Percentiles rank a stretch among this genome's conserved stretches.
Evolutionary conservation across 1,284 basidiomycete genomes (phyloP).

Genomic region (Trichosporon ovoides): DNA sequence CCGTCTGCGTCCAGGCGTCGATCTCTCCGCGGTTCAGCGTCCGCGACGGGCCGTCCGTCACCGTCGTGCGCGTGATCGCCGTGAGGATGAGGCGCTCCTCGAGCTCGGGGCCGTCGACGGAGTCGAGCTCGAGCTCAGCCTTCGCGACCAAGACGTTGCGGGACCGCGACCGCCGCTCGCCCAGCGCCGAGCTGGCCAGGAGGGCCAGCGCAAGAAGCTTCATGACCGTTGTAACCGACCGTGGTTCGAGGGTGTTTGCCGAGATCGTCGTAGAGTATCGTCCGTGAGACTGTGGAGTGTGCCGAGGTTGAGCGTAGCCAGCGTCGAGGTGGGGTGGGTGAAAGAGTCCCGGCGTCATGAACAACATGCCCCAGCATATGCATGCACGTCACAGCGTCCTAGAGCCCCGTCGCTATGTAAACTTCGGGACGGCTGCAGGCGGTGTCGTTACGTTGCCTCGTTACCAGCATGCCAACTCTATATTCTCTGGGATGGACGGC

Average conservation of each 20-base stretch:
- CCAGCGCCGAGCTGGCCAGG: not conserved
- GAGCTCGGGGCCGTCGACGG: not conserved
- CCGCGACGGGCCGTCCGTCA: not conserved
- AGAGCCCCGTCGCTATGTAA: too few relatives aligned
- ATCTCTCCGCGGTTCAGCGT: not conserved
- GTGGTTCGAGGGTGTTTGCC: not conserved
- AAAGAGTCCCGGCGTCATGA: too few relatives aligned
- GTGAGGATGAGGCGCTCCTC: slow-evolving; percentile 3
- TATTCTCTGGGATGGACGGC: too few relatives aligned
- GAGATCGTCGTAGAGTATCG: not conserved
- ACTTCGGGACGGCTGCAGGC: too few relatives aligned
- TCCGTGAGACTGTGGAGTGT: too few relatives aligned
- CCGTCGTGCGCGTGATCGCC: not conserved
- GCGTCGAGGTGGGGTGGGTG: too few relatives aligned
- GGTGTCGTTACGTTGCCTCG: too few relatives aligned
- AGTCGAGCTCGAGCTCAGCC: not conserved
- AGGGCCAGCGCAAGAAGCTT: not conserved
- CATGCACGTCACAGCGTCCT: too few relatives aligned
- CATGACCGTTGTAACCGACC: not conserved
- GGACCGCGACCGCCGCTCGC: not conserved
- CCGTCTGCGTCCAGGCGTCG: slow-evolving; percentile 1
- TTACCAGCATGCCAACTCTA: too few relatives aligned
- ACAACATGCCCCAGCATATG: too few relatives aligned
- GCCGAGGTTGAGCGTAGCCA: too few relatives aligned
- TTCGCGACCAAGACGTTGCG: not conserved